Evolutionary conservation across 768 basidiomycete genomes (phyloP).

Genomic region (Hygrocybe coccinea): DNA sequence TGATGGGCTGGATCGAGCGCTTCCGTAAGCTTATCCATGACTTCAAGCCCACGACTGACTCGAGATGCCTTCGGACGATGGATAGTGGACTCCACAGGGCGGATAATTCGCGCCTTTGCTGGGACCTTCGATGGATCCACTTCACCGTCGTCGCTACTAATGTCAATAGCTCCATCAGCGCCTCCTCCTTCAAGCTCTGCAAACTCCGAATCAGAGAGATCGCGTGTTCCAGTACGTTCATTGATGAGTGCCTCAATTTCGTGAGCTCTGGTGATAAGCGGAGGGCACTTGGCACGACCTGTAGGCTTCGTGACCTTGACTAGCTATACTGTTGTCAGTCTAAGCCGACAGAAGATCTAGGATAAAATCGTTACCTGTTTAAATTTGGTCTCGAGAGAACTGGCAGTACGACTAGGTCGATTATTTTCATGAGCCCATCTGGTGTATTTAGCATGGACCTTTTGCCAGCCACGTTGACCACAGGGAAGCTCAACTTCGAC

Average conservation of each 20-base stretch:
- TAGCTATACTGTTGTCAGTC: too few relatives aligned
- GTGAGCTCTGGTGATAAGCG: slow-evolving; percentile 20
- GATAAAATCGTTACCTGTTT: too few relatives aligned
- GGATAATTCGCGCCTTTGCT: neutral
- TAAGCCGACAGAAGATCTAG: too few relatives aligned
- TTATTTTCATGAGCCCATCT: slow-evolving; percentile 15
- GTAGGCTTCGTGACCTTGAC: slow-evolving; percentile 27
- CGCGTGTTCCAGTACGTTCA: slow-evolving; percentile 15
- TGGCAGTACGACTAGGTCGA: slow-evolving; percentile 7
- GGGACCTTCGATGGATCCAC: neutral
- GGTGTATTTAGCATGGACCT: slow-evolving; percentile 10
- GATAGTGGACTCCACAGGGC: neutral
- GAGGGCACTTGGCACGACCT: slow-evolving; percentile 22
- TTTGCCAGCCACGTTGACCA: slow-evolving; percentile 18
- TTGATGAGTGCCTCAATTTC: slow-evolving; percentile 19
- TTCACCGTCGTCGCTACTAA: neutral
- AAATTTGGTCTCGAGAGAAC: slow-evolving; percentile 22
- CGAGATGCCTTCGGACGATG: neutral
- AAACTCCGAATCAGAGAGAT: slow-evolving; percentile 15
- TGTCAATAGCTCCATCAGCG: neutral
- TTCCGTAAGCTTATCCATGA: neutral
- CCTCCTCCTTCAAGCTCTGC: neutral
- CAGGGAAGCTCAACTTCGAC: slow-evolving; percentile 17
- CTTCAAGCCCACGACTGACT: neutral
- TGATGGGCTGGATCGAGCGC: neutral